Base-by-base conservation (phyloP, 31 red algal species). In the Asparagopsis taxiformis region DNA sequence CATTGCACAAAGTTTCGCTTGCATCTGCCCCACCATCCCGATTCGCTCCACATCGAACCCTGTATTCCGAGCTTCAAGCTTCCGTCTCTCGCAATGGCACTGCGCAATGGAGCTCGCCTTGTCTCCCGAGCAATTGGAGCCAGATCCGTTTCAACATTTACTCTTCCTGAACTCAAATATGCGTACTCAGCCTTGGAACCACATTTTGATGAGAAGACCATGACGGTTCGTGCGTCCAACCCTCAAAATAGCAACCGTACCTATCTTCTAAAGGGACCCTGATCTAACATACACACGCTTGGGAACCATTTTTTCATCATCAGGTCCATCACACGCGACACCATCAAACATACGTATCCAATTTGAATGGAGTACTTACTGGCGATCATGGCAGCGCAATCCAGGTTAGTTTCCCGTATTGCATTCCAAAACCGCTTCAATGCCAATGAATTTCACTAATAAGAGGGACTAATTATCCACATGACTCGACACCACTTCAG, bases 271-370 rank as follows among this genome's bases (percentile, higher is more conserved):
- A 58, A 13, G 19, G 19, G 6, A 7, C 19, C 6, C 26, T 8
- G 22, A 58, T 22, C 55, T 58, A 58, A 26, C 26, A 30, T 26
- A 13, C 8, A 30, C 19, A 21, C 41, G n/a, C n/a, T n/a, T n/a
- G n/a, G n/a, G n/a, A n/a, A n/a, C n/a, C n/a, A n/a, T n/a, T n/a
- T n/a, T n/a, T n/a, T n/a, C n/a, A n/a, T 46, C 13, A 13, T 46
- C 29, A 92, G 33, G 63, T 91, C 9, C 80, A 87, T 34, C 92
- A 87, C 70, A 91, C 79, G 26, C 80, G 79, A 54, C 92, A 96
- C 63, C 92, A 96, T 52, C 68, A 90, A 52, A 91, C 87, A 0
- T 96, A 96, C 62, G 60, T 91, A 21, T 87, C 84, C 36, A 96
- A 96, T 55, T 46, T 96, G 81, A 96, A 96, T 69, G 72, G 64